A percentile compares a stretch with the other conserved stretches of the same genome.
Conservation (phyloP, 768 basidiomycete species). For the Collybia nuda region DNA sequence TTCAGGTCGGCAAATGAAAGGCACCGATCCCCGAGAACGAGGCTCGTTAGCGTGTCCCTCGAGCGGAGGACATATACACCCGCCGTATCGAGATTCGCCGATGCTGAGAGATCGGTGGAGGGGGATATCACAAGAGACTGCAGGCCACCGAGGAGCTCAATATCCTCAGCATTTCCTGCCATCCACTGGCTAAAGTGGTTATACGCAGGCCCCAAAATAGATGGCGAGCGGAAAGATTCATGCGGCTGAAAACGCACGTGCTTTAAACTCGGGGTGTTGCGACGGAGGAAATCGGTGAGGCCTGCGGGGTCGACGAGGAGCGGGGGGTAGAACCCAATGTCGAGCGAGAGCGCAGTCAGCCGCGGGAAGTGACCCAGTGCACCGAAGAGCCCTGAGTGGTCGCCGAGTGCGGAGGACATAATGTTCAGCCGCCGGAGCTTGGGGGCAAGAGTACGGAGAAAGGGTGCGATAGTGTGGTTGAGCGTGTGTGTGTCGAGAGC, state of each 20-base stretch:
- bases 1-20: conserved; percentile 10
- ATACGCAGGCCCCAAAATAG: conserved; percentile 5
- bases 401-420: conserved; percentile 9
- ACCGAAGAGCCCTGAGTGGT: conserved; percentile 10
- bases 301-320: conserved; percentile 7
- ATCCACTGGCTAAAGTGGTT: conserved; percentile 10
- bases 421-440: conserved; percentile 7
- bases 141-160: conserved; percentile 6
- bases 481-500: conserved; percentile 1
- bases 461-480: conserved; percentile 1
- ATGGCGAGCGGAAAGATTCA: conserved; percentile 9
- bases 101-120: conserved; percentile 5
- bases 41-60: conserved; percentile 11
- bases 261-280: conserved; percentile 5
- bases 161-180: conserved; percentile 4
- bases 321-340: conserved; percentile 14
- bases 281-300: conserved; percentile 7
- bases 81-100: conserved; percentile 4
- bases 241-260: conserved; percentile 14
- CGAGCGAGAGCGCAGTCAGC: conserved; percentile 7
- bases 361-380: conserved; percentile 4
- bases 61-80: conserved; percentile 8
- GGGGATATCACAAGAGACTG: conserved; percentile 10
- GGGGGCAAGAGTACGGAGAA: background rate
- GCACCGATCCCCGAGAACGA: conserved; percentile 9